Percentiles rank a stretch among this genome's conserved stretches.
These are phyloP conservation scores for Oropetium thomaeum DNA, from an alignment of 176 grass and related monocot genomes.

Conservation along the genomic window DNA sequence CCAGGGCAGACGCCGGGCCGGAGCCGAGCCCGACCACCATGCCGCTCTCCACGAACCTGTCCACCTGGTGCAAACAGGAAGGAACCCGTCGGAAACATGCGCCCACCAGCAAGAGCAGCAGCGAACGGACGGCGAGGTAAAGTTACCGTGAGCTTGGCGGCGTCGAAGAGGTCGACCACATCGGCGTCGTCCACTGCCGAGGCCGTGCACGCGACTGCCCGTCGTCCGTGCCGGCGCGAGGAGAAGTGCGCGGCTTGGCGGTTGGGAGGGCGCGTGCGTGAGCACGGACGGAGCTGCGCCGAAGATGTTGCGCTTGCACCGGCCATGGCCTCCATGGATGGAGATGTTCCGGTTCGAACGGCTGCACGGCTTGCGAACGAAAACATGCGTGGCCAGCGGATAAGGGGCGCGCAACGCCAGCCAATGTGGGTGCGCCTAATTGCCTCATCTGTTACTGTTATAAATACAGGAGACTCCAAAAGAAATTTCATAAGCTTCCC, in stretches of 20 bases:
- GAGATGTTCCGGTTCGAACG: background rate
- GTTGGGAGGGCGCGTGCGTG: background rate
- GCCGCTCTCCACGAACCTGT: conserved; percentile 72
- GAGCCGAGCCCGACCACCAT: conserved; percentile 86
- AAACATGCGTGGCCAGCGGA: background rate
- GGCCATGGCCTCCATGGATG: conserved; percentile 32
- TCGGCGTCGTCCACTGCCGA: background rate
- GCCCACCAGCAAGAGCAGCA: background rate
- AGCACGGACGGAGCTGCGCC: background rate
- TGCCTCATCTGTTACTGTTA: background rate
- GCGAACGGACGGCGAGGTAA: background rate
- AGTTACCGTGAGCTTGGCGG: conserved; percentile 58
- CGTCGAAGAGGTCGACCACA: conserved; percentile 33
- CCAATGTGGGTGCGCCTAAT: too few relatives aligned
- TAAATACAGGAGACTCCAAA: too few relatives aligned
- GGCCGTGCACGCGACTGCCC: background rate
- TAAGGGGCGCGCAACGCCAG: background rate
- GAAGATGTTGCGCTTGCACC: conserved; percentile 18
- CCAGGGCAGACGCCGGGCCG: conserved; percentile 66
- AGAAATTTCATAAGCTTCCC: too few relatives aligned
- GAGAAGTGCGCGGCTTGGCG: too few relatives aligned
- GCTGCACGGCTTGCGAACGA: background rate
- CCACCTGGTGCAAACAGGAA: conserved; percentile 43
- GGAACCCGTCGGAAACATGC: background rate
- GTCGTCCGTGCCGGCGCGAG: background rate